These are phyloP conservation scores for Pouteria campechiana DNA, from an alignment of 179 eudicot genomes.

Conservation along the genomic window DNA sequence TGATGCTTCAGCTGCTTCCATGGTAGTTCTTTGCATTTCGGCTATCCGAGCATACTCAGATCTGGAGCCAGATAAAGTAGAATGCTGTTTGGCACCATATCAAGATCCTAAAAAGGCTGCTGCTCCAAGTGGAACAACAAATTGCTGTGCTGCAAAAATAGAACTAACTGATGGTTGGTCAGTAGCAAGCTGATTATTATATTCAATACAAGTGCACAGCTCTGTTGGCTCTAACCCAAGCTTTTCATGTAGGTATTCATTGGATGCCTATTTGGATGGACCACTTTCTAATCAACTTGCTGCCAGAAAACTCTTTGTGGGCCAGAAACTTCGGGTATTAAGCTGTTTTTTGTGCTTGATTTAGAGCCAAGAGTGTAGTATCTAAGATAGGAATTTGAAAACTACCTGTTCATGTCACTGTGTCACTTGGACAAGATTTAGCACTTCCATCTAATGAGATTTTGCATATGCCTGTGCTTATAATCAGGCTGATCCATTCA, in stretches of 20 bases:
- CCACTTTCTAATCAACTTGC: conserved; percentile 49
- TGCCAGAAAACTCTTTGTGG: conserved; percentile 68
- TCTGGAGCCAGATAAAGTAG: conserved; percentile 8
- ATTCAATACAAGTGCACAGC: too few relatives aligned
- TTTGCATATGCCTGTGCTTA: too few relatives aligned
- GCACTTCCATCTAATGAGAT: too few relatives aligned
- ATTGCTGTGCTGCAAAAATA: conserved; percentile 19
- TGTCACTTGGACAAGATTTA: too few relatives aligned
- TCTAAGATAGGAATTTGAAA: too few relatives aligned
- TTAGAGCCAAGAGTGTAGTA: not conserved
- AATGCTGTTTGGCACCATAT: too few relatives aligned
- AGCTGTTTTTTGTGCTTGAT: not conserved
- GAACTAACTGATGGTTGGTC: conserved; percentile 96
- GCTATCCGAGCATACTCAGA: conserved; percentile 23
- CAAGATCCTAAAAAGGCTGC: conserved; percentile 17
- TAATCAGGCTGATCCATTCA: too few relatives aligned
- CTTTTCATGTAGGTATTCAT: conserved; percentile 46
- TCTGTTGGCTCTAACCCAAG: too few relatives aligned
- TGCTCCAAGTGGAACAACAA: conserved; percentile 16
- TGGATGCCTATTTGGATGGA: conserved; percentile 66
- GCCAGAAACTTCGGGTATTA: conserved; percentile 80
- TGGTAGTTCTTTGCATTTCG: conserved; percentile 75
- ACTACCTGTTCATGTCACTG: too few relatives aligned
- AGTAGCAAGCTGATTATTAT: too few relatives aligned
- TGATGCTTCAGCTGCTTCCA: conserved; percentile 74